A percentile compares a stretch with the other conserved stretches of the same genome.
Evolutionary conservation across 1,284 basidiomycete species (phyloP).

Genomic region (Trichosporon ovoides): DNA sequence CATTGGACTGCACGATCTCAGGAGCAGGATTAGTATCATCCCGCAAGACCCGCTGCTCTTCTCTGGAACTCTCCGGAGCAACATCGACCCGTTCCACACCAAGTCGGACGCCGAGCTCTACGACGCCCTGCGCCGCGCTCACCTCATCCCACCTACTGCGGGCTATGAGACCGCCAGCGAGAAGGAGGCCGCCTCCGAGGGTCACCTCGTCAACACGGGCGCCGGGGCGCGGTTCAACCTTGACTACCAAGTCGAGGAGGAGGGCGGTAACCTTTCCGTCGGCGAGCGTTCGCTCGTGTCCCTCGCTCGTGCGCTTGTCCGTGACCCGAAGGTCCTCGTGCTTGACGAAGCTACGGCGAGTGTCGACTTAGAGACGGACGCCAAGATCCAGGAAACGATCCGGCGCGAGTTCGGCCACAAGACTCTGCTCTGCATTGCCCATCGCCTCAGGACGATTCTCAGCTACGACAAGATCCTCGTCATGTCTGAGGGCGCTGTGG

Average conservation of each 20-base stretch:
- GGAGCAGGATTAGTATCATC: slow-evolving; percentile 59
- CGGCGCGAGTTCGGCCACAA: slow-evolving; percentile 59
- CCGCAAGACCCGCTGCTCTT: slow-evolving; percentile 75
- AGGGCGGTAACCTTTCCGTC: slow-evolving; percentile 27
- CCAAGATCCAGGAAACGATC: slow-evolving; percentile 66
- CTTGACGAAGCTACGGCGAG: slow-evolving; percentile 54
- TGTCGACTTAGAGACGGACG: slow-evolving; percentile 73
- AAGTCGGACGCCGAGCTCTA: slow-evolving; percentile 70
- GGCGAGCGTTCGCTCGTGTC: slow-evolving; percentile 50
- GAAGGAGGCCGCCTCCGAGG: neutral
- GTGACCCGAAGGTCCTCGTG: slow-evolving; percentile 63
- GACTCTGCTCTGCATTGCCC: slow-evolving; percentile 64
- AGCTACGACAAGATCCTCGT: slow-evolving; percentile 47
- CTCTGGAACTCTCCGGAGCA: slow-evolving; percentile 55
- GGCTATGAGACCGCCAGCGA: slow-evolving; percentile 53
- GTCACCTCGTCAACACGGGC: no score
- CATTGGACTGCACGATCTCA: slow-evolving; percentile 53
- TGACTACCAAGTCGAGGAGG: slow-evolving; percentile 47
- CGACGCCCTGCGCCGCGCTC: slow-evolving; percentile 73
- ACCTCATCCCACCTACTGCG: slow-evolving; percentile 54
- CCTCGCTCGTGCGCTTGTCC: slow-evolving; percentile 65
- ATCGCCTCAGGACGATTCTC: slow-evolving; percentile 67
- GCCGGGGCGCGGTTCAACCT: slow-evolving; percentile 53
- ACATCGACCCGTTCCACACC: slow-evolving; percentile 67
- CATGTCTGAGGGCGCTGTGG: slow-evolving; percentile 38